A percentile compares a stretch with the other conserved stretches of the same genome.
Conservation (phyloP, 495 filamentous ascomycete species). For the Neurospora tetraspora region DNA sequence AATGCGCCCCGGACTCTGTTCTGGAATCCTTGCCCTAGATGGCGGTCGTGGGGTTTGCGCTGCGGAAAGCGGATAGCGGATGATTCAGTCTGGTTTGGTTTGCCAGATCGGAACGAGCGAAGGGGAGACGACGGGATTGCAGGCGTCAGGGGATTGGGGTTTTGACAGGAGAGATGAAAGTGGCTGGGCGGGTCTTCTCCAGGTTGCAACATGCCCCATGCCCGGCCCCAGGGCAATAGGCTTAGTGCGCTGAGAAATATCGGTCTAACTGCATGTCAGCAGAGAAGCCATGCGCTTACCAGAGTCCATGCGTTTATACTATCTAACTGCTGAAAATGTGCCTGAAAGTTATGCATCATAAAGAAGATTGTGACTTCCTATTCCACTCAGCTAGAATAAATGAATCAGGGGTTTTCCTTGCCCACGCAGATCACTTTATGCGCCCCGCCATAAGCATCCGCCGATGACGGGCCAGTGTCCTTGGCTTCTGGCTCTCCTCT, state of each 20-base stretch:
- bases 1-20: slow-evolving; percentile 19
- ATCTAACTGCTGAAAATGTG: background rate
- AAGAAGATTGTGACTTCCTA: background rate
- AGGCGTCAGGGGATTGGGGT: background rate
- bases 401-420: background rate
- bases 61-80: slow-evolving; percentile 3
- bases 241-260: background rate
- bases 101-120: slow-evolving; percentile 13
- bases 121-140: slow-evolving; percentile 6
- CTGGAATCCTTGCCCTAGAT: slow-evolving; percentile 14
- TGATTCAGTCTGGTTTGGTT: slow-evolving; percentile 11
- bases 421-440: background rate
- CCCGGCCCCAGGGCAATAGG: background rate
- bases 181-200: background rate
- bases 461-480: background rate
- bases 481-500: no score
- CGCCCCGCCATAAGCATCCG: background rate
- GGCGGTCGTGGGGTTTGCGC: slow-evolving; percentile 19
- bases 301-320: background rate
- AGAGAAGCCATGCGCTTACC: background rate
- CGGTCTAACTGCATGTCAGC: background rate
- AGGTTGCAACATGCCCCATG: background rate
- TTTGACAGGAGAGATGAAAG: background rate
- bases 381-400: background rate
- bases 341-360: background rate